These are phyloP conservation scores for Dipodascus geniculatus DNA, from an alignment of 805 yeast genomes.

Conservation along the genomic window DNA sequence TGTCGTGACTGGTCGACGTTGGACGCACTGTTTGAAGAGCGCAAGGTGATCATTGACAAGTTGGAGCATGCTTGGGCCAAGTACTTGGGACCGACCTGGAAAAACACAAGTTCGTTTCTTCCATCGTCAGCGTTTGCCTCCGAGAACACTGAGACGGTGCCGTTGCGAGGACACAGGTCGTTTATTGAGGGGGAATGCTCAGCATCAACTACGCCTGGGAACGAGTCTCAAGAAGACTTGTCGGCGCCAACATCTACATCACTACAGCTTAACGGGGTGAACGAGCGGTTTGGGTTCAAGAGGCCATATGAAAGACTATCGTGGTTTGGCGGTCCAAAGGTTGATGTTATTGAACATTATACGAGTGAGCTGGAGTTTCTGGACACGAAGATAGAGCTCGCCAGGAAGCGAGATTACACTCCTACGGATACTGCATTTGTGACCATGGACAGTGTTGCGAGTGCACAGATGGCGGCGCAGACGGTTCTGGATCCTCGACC, in stretches of 20 bases:
- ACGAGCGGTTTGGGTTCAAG: constrained; percentile 42
- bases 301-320: constrained; percentile 43
- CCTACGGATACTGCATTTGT: constrained; percentile 88
- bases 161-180: background rate
- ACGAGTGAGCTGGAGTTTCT: constrained; percentile 55
- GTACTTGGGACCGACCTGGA: constrained; percentile 38
- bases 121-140: background rate
- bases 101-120: background rate
- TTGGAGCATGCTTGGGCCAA: constrained; percentile 66
- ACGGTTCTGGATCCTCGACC: constrained; percentile 87
- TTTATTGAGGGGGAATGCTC: background rate
- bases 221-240: background rate
- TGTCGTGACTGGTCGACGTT: constrained; percentile 81
- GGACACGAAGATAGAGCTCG: constrained; percentile 56
- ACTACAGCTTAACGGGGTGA: constrained; percentile 12
- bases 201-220: constrained; percentile 5
- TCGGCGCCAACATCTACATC: background rate
- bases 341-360: constrained; percentile 74
- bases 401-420: constrained; percentile 56
- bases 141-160: background rate
- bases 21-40: constrained; percentile 49
- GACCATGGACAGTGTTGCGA: constrained; percentile 89
- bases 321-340: constrained; percentile 54
- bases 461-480: constrained; percentile 95
- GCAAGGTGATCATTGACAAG: constrained; percentile 40